Evolutionary conservation across 2,329 filamentous ascomycete genomes (phyloP), one percentile per base, ranked within the genome.

Genomic region (Thermothelomyces thermophilus): DNA sequence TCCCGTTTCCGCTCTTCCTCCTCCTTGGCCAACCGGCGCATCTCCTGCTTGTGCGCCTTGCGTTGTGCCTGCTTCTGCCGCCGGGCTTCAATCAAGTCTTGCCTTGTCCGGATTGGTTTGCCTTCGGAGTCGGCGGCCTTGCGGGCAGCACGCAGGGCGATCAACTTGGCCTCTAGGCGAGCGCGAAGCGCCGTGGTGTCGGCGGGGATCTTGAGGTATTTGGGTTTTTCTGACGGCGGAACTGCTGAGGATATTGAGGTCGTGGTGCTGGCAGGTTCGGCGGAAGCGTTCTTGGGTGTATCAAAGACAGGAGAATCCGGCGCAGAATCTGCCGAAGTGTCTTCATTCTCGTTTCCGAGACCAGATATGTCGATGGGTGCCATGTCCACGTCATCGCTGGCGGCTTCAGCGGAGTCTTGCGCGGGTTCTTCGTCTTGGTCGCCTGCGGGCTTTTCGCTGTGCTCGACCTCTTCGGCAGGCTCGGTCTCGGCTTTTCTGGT

Each of bases 31-130:
- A 87, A 78, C 57, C 79, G 74, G 39, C 90, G 81, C 51, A 90
- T 72, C 62, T 91, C 87, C 68, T 95, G 93, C 73, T 95, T 97
- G 62, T 91, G 86, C 19, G 83, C 83, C 66, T 90, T 91, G 55
- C 89, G 82, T 66, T 90, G 82, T 52, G 88, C 85, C 65, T 95
- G 87, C 71, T 95, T 96, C 64, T 83, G 82, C 56, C 93, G 82
- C 36, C 93, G 82, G 39, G 87, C 80, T 68, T 97, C 93, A 60
- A 98, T 89, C 11, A 98, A 78, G 64, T 97, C 90, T 69, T 95
- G 86, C 54, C 93, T 82, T 53, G 88, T 95, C 56, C 86, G 83
- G 50, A 91, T 87, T 14, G 86, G 84, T 62, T 86, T 84, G 53
- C 89, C 89, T 60, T 94, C 83, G 1, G 83, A 76, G 5, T 86